Base-by-base conservation (phyloP, 2,329 filamentous ascomycete genomes). In the Xenosphaeropsis pyriputrescens region DNA sequence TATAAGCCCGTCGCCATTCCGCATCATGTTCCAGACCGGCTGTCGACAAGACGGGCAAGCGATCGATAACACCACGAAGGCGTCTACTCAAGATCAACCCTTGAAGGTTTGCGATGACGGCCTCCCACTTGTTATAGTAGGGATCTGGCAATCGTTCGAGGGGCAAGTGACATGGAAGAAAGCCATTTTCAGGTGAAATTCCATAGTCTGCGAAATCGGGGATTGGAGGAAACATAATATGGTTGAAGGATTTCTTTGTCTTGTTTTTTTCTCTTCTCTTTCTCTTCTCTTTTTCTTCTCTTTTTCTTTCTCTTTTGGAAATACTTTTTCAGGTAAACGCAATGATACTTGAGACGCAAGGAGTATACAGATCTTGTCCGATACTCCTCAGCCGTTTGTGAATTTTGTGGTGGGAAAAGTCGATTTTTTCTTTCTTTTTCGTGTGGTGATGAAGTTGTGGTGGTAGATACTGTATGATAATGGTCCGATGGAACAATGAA, bases 61-160 rank as follows among this genome's bases (percentile, higher is more conserved):
- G 68, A 48, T 95, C 79, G 41, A 96, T 72, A 42, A 88, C 75
- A 36, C 76, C 72, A 34, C 85, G 79, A 45, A 98, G 67, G 43
- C 88, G 78, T 57, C 81, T 85, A 59, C 79, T 93, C 40, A 95
- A 70, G 37, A 96, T 77, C 42, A 96, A 66, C 11, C 79, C 76
- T 61, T 95, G 91, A 19, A 98, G 68, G 53, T 94, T 95, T 47
- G 78, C 72, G 26, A 80, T 74, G 36, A 95, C 71, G 34, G 80
- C 74, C 62, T 98, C 91, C 91, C 91, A 98, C 54, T 85, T 85
- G 58, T 83, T 79, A 61, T 96, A 98, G 65, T 95, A 96, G 2
- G 81, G 73, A 53, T 95, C 83, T 8, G 86, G 82, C 12, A 98
- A 75, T 39, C 74, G 65, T 43, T 84, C 77, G 45, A 96, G 67